These are phyloP conservation scores for Amanita rimosa DNA, from an alignment of 768 basidiomycete species.

Conservation along the genomic window DNA sequence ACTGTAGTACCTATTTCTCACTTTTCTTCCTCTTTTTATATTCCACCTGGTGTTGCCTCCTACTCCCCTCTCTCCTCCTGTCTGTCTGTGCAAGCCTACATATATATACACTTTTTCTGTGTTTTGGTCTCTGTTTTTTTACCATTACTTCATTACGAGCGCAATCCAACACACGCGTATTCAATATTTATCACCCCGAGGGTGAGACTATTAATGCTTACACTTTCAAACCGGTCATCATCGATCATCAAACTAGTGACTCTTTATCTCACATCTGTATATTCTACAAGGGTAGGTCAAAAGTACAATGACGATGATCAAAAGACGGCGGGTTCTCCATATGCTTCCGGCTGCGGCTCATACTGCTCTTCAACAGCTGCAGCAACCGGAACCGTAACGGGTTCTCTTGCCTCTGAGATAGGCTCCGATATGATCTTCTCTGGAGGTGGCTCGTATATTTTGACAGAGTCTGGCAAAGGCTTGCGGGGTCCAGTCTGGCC, in stretches of 20 bases:
- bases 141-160: background rate
- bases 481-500: slow-evolving; percentile 83
- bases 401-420: slow-evolving; percentile 81
- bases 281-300: background rate
- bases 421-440: slow-evolving; percentile 89
- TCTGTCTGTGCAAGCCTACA: slow-evolving; percentile 7
- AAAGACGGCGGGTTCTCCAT: slow-evolving; percentile 38
- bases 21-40: slow-evolving; percentile 6
- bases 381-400: slow-evolving; percentile 36
- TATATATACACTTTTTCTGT: slow-evolving; percentile 3
- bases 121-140: background rate
- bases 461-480: slow-evolving; percentile 91
- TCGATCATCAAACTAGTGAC: too few relatives aligned
- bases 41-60: background rate
- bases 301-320: background rate
- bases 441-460: slow-evolving; percentile 78
- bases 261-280: too few relatives aligned
- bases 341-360: slow-evolving; percentile 29
- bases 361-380: slow-evolving; percentile 43
- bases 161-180: background rate
- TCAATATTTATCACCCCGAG: too few relatives aligned
- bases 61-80: slow-evolving; percentile 3
- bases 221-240: too few relatives aligned
- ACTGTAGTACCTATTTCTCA: slow-evolving; percentile 2
- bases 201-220: too few relatives aligned